A percentile compares a stretch with the other conserved stretches of the same genome.
Evolutionary conservation across 306 rosid genomes (phyloP).

Genomic region (Geum urbanum): DNA sequence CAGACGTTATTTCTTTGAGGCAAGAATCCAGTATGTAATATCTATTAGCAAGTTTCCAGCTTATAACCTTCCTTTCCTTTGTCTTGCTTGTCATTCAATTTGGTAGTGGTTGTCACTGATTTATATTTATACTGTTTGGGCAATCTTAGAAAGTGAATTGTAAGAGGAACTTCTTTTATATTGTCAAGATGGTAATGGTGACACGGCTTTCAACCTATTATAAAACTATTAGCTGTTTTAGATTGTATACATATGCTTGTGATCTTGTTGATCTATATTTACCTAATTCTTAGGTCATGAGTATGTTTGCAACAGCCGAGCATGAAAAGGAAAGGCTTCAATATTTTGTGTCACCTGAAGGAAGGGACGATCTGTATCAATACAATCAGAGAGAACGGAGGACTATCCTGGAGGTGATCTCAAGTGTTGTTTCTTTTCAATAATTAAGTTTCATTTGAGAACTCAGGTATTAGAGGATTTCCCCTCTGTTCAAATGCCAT

Average conservation of each 20-base stretch:
- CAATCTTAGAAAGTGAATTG: neutral
- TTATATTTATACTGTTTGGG: neutral
- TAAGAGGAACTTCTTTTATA: no score
- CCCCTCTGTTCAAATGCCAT: conserved; percentile 84
- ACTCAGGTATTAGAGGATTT: conserved; percentile 82
- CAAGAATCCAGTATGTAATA: conserved; percentile 46
- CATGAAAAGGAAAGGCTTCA: conserved; percentile 84
- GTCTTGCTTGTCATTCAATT: neutral
- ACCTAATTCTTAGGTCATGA: conserved; percentile 60
- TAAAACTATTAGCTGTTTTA: neutral
- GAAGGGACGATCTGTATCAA: conserved; percentile 93
- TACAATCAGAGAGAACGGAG: conserved; percentile 93
- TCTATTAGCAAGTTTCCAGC: conserved; percentile 12
- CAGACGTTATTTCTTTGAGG: conserved; percentile 94
- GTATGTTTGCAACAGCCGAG: conserved; percentile 64
- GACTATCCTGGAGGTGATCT: conserved; percentile 80
- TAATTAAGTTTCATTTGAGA: neutral
- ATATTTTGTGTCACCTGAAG: conserved; percentile 92
- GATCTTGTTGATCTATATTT: conserved; percentile 22
- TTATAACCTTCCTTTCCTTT: conserved; percentile 4
- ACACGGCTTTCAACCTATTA: neutral
- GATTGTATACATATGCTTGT: conserved; percentile 5
- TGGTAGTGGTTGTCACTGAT: conserved; percentile 6
- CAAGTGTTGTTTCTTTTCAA: neutral
- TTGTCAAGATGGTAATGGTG: neutral